Evolutionary conservation across 176 grass and related monocot species (phyloP).

Genomic region (Lolium rigidum): DNA sequence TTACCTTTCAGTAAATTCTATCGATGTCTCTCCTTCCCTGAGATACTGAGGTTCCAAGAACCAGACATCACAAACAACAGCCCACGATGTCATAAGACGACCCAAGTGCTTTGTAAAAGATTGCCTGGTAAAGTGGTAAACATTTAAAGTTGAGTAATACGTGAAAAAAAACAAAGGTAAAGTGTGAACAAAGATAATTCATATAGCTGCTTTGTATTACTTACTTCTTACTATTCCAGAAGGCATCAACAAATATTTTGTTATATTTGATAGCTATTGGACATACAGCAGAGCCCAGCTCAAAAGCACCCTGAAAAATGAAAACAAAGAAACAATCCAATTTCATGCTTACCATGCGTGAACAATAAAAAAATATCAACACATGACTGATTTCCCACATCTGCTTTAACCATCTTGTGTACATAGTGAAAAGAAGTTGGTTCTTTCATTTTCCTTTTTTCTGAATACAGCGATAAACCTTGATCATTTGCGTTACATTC

Average conservation of each 20-base stretch:
- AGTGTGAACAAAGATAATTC: slow-evolving; percentile 7
- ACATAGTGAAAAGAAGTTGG: background rate
- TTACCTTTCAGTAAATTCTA: slow-evolving; percentile 98
- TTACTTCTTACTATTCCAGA: slow-evolving; percentile 99
- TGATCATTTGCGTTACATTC: background rate
- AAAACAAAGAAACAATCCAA: slow-evolving; percentile 4
- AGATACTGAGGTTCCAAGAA: slow-evolving; percentile 94
- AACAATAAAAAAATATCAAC: slow-evolving; percentile 4
- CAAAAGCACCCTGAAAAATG: slow-evolving; percentile 85
- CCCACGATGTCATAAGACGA: slow-evolving; percentile 96
- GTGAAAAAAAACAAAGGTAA: slow-evolving; percentile 29
- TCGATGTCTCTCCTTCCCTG: slow-evolving; percentile 77
- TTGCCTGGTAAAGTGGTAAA: slow-evolving; percentile 73
- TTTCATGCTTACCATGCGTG: background rate
- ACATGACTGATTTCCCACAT: background rate
- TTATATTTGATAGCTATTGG: slow-evolving; percentile 99
- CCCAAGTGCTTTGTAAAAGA: slow-evolving; percentile 93
- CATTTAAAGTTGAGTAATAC: slow-evolving; percentile 26
- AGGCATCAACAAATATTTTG: slow-evolving; percentile 99
- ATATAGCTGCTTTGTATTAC: slow-evolving; percentile 28
- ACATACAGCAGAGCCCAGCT: slow-evolving; percentile 95
- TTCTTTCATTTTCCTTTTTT: slow-evolving; percentile 14
- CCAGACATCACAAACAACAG: slow-evolving; percentile 99
- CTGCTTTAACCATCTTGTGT: background rate
- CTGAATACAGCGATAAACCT: background rate